Evolutionary conservation across 148 eudicot species (phyloP), one percentile per base, ranked within the genome.

Genomic region (Polygonum aviculare): DNA sequence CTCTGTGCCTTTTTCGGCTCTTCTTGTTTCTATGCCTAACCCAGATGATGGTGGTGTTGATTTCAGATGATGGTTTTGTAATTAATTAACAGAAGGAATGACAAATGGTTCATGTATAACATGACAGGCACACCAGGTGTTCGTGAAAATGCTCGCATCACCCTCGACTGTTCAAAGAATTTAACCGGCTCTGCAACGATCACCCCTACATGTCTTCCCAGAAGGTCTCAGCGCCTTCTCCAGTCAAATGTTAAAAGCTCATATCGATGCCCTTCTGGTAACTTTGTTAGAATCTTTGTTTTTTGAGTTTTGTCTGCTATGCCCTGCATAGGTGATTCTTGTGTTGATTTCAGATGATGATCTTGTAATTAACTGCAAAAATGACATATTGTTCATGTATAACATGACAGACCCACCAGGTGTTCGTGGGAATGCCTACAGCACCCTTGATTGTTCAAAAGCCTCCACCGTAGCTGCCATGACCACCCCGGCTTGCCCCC

Each of bases 191-290:
- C 7, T 63, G 69, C n/a, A 7, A 63, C 44, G 10, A 12, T 45
- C 45, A 67, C 72, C 9, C 72, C 72, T 3, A 36, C 44, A 19
- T 15, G 19, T 45, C 44, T 16, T 14, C 72, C 45, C 1, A 67
- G 72, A 67, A 67, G 72, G 44, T 67, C 72, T 9, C 72, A 36
- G 72, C 72, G 72, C 19, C 72, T 67, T 67, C 72, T 67, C 72
- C 41, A 35, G 44, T 67, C 72, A 4, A 67, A 36, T 3, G 44
- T 35, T 14, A 36, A 67, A 35, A 67, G 19, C 21, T 5, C 21
- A 5, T 16, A 67, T 21, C 72, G 44, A 44, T 15, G 10, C 45
- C 15, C 72, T 36, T 38, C 11, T 5, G 72, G 72, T 67, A 67
- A 67, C 15, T 15, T 67, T 26, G 31, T 26, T 26, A 26, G 31